Evolutionary conservation across 2,329 filamentous ascomycete species (phyloP).

Genomic region (Pyrenophora graminea): DNA sequence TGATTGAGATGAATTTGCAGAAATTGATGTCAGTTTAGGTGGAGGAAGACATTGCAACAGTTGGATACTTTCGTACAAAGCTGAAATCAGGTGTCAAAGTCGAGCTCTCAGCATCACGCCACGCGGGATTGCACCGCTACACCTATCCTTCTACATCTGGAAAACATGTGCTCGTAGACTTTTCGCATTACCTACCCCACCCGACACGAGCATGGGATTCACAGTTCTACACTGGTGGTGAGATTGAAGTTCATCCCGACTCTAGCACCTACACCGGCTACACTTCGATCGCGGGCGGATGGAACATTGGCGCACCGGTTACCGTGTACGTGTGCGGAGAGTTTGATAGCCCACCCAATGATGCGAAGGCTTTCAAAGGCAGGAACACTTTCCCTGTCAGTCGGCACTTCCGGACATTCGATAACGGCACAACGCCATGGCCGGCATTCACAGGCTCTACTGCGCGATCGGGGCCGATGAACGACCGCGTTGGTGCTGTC

Average conservation of each 20-base stretch:
- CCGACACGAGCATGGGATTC: constrained; percentile 42
- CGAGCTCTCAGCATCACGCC: constrained; percentile 44
- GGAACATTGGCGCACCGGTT: constrained; percentile 44
- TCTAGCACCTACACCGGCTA: constrained; percentile 39
- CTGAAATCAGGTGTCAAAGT: constrained; percentile 43
- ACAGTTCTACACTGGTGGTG: constrained; percentile 44
- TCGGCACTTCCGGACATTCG: constrained; percentile 38
- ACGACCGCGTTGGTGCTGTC: constrained; percentile 56
- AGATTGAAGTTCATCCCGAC: constrained; percentile 41
- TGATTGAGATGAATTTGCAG: neutral
- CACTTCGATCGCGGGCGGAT: constrained; percentile 43
- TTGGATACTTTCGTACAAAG: constrained; percentile 45
- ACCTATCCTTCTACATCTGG: constrained; percentile 44
- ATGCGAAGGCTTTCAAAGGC: constrained; percentile 37
- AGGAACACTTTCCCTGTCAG: constrained; percentile 45
- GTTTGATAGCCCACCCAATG: constrained; percentile 32
- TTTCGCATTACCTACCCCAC: constrained; percentile 52
- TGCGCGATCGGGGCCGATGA: constrained; percentile 38
- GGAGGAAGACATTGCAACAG: constrained; percentile 38
- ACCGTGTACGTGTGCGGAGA: constrained; percentile 45
- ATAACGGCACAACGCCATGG: constrained; percentile 36
- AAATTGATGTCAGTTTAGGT: constrained; percentile 17
- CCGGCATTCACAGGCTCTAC: constrained; percentile 35
- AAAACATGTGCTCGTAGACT: constrained; percentile 53
- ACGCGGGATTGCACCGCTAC: constrained; percentile 46